Evolutionary conservation across 306 rosid species (phyloP).

Genomic region (Sophora flavescens): DNA sequence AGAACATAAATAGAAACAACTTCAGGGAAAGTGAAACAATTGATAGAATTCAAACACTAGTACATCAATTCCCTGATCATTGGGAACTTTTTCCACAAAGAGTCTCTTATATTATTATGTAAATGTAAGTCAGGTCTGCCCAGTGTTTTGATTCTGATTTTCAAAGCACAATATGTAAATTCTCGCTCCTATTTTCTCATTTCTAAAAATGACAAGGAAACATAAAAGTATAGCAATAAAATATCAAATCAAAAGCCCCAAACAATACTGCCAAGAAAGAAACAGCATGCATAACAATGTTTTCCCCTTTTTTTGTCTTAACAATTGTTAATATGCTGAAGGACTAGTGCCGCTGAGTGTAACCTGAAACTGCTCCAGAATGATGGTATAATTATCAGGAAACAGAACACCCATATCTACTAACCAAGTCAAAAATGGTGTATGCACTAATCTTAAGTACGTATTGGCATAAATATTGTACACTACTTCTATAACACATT

Average conservation of each 20-base stretch:
- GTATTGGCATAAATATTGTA: neutral
- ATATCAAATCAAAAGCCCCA: conserved; percentile 19
- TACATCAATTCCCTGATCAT: neutral
- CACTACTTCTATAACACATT: neutral
- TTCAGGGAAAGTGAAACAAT: conserved; percentile 13
- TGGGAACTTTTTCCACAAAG: neutral
- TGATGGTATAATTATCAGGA: neutral
- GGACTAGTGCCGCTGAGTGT: conserved; percentile 1
- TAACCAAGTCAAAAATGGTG: conserved; percentile 10
- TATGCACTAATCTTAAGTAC: conserved; percentile 23
- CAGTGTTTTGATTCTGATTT: conserved; percentile 1
- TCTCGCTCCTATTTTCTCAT: conserved; percentile 17
- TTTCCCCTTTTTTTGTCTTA: neutral
- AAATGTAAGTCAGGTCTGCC: neutral
- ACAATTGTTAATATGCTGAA: conserved; percentile 1
- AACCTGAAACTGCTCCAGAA: neutral
- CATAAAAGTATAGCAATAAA: neutral
- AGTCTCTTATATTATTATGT: neutral
- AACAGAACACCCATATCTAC: conserved; percentile 12
- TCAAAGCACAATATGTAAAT: conserved; percentile 9
- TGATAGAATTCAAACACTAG: conserved; percentile 24
- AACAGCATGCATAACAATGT: neutral
- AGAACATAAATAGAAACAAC: neutral
- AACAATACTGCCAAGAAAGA: neutral
- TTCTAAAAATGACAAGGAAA: conserved; percentile 1